Percentiles rank a stretch among this genome's conserved stretches.
These are phyloP conservation scores for Venturia asperata DNA, from an alignment of 2,329 filamentous ascomycete genomes.

Conservation along the genomic window DNA sequence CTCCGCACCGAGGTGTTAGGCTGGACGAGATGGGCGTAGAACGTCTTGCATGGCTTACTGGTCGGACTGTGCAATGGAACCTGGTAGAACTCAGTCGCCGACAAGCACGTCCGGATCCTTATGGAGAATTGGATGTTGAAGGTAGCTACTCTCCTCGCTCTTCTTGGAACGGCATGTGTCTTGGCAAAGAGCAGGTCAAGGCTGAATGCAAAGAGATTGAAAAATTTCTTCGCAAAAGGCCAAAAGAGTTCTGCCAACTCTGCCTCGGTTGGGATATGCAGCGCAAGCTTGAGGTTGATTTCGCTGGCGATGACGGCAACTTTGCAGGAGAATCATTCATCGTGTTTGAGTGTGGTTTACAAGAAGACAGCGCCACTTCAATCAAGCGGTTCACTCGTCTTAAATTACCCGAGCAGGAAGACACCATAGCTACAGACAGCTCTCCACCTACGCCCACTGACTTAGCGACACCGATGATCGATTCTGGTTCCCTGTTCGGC, in stretches of 20 bases:
- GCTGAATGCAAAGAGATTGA: constrained; percentile 80
- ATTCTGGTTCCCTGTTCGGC: constrained; percentile 17
- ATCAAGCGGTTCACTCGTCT: constrained; percentile 54
- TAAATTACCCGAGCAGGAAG: constrained; percentile 30
- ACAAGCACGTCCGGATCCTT: constrained; percentile 62
- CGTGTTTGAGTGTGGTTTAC: constrained; percentile 65
- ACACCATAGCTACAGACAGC: not conserved
- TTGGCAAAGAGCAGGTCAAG: constrained; percentile 61
- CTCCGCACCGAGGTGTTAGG: constrained; percentile 30
- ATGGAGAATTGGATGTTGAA: constrained; percentile 58
- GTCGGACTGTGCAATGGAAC: constrained; percentile 72
- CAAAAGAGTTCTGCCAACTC: constrained; percentile 67
- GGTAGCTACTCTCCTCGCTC: constrained; percentile 76
- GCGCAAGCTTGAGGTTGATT: constrained; percentile 77
- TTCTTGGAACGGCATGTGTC: constrained; percentile 64
- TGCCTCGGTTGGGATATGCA: constrained; percentile 92
- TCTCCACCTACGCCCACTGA: constrained; percentile 12
- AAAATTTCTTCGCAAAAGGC: constrained; percentile 62
- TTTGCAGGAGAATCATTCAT: constrained; percentile 71
- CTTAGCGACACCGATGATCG: not conserved
- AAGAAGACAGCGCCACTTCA: constrained; percentile 47
- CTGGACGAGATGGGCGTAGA: constrained; percentile 49
- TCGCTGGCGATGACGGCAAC: constrained; percentile 70
- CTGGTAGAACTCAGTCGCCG: constrained; percentile 72
- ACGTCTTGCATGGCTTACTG: constrained; percentile 70